These are phyloP conservation scores for Candida oleophila DNA, from an alignment of 805 yeast species.

Conservation along the genomic window DNA sequence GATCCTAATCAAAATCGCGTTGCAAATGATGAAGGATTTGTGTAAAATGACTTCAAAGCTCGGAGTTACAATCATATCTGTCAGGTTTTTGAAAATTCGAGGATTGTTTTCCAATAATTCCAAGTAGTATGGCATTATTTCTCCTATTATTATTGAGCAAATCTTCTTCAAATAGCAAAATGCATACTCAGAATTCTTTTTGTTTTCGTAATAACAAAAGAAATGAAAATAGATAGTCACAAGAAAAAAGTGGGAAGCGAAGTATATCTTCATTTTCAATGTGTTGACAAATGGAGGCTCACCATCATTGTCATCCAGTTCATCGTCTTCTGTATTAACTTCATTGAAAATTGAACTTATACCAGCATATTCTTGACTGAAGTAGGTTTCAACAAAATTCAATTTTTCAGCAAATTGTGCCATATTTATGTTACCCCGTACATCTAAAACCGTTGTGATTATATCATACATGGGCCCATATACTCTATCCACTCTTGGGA, in stretches of 20 bases:
- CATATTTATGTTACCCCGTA: constrained; percentile 16
- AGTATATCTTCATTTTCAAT: constrained; percentile 17
- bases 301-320: neutral
- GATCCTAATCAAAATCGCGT: constrained; percentile 7
- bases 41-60: constrained; percentile 17
- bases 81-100: constrained; percentile 10
- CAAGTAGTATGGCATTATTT: constrained; percentile 20
- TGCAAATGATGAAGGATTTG: constrained; percentile 13
- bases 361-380: constrained; percentile 6
- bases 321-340: neutral
- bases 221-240: constrained; percentile 23
- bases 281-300: constrained; percentile 3
- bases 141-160: constrained; percentile 14
- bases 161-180: constrained; percentile 28
- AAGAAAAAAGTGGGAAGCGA: constrained; percentile 17
- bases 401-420: constrained; percentile 13
- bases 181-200: constrained; percentile 18
- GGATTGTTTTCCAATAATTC: constrained; percentile 13
- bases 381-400: constrained; percentile 11
- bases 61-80: constrained; percentile 20
- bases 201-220: constrained; percentile 25
- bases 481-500: constrained; percentile 11
- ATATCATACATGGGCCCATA: constrained; percentile 12
- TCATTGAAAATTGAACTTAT: constrained; percentile 3
- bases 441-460: constrained; percentile 13